phyloP scores from a whole-genome alignment of 1,139 yeast species.

The Pichia sp. region DNA sequence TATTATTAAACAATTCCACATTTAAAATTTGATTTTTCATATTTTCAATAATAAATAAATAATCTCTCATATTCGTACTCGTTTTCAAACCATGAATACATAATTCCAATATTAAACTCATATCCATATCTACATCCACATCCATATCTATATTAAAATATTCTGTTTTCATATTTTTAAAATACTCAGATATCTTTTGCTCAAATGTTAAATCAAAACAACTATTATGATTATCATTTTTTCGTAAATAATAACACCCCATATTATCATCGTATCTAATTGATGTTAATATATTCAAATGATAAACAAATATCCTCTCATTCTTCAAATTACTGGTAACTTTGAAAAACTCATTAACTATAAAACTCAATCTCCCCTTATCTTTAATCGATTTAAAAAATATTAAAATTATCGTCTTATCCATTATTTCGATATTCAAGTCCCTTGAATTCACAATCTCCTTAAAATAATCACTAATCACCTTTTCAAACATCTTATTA shows the following conservation, averaged over 20 bases:
- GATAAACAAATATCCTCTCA: neutral
- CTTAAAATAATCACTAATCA: conserved; percentile 11
- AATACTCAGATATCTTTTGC: neutral
- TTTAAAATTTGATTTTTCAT: conserved; percentile 69
- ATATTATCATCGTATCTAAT: neutral
- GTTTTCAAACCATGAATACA: conserved; percentile 46
- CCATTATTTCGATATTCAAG: conserved; percentile 1
- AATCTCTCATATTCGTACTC: conserved; percentile 65
- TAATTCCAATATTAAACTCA: conserved; percentile 29
- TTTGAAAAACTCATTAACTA: neutral
- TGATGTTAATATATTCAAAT: neutral
- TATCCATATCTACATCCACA: neutral
- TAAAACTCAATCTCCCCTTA: neutral
- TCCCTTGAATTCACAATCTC: conserved; percentile 2
- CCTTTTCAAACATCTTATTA: conserved; percentile 7
- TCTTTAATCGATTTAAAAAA: neutral
- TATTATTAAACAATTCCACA: conserved; percentile 42
- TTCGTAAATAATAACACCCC: neutral
- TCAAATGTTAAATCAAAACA: neutral
- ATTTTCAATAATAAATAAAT: conserved; percentile 61
- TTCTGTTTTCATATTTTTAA: neutral
- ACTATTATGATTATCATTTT: neutral
- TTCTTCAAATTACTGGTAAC: neutral
- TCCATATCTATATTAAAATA: neutral
- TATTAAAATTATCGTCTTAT: neutral